Evolutionary conservation across 2,329 filamentous ascomycete species (phyloP).

Genomic region (Fusarium buxicola): DNA sequence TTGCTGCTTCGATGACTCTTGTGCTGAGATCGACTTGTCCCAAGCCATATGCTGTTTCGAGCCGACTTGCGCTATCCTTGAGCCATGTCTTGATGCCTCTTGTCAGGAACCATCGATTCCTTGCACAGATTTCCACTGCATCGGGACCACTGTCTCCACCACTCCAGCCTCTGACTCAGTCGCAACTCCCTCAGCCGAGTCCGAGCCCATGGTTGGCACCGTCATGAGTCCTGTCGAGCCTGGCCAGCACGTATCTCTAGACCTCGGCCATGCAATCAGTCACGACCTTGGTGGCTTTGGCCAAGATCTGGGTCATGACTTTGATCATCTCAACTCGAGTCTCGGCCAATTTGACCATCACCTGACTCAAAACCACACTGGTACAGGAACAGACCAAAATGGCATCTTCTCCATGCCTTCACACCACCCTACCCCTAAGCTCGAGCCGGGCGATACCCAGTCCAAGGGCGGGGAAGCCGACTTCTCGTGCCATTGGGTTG

Average conservation of each 20-base stretch:
- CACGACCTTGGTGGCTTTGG: slow-evolving; percentile 19
- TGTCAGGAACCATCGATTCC: slow-evolving; percentile 47
- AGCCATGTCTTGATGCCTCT: slow-evolving; percentile 53
- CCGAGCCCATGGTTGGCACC: slow-evolving; percentile 38
- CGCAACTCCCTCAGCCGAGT: slow-evolving; percentile 46
- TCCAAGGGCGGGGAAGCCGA: slow-evolving; percentile 41
- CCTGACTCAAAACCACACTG: slow-evolving; percentile 10
- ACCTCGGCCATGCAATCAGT: slow-evolving; percentile 22
- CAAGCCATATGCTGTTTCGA: slow-evolving; percentile 46
- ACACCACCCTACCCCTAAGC: slow-evolving; percentile 22
- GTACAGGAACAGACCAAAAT: slow-evolving; percentile 8
- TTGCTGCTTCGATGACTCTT: slow-evolving; percentile 53
- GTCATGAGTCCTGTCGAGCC: slow-evolving; percentile 32
- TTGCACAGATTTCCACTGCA: slow-evolving; percentile 53
- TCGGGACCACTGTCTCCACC: slow-evolving; percentile 43
- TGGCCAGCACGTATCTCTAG: slow-evolving; percentile 18
- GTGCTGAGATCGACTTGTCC: slow-evolving; percentile 43
- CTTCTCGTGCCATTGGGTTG: slow-evolving; percentile 51
- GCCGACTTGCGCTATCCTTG: slow-evolving; percentile 48
- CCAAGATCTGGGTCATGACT: slow-evolving; percentile 20
- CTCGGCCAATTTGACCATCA: slow-evolving; percentile 21
- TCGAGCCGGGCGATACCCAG: slow-evolving; percentile 26
- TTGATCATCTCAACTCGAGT: slow-evolving; percentile 12
- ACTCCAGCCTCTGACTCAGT: slow-evolving; percentile 46
- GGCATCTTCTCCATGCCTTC: slow-evolving; percentile 7